phyloP scores from a whole-genome alignment of 164 flowering plant species.

The Amborella trichopoda region DNA sequence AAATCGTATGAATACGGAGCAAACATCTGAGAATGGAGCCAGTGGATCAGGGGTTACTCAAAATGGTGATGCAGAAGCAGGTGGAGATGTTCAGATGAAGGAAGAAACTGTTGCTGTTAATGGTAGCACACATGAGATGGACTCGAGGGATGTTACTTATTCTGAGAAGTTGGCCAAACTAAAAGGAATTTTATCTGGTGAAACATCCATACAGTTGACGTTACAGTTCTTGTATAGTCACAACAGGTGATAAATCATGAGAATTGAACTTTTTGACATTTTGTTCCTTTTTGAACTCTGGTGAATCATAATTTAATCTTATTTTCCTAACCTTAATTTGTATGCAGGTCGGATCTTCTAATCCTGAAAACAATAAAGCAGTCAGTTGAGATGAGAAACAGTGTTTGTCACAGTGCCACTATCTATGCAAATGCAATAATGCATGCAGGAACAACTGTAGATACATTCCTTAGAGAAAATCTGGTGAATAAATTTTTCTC shows the following conservation, averaged over 20 bases:
- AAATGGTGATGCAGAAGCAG: constrained; percentile 23
- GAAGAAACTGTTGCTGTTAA: constrained; percentile 29
- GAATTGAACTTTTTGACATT: neutral
- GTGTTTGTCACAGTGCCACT: constrained; percentile 96
- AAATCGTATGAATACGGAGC: constrained; percentile 6
- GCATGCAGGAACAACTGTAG: constrained; percentile 98
- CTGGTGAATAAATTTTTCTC: constrained; percentile 30
- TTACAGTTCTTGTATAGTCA: constrained; percentile 81
- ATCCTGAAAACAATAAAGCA: constrained; percentile 88
- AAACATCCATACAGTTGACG: constrained; percentile 87
- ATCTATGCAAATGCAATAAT: constrained; percentile 91
- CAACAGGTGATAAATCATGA: constrained; percentile 40
- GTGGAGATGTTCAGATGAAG: constrained; percentile 32
- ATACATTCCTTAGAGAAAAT: constrained; percentile 85
- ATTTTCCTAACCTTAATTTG: too few species aligned
- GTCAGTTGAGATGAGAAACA: constrained; percentile 91
- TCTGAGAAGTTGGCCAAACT: constrained; percentile 59
- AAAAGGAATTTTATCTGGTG: constrained; percentile 78
- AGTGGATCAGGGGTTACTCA: constrained; percentile 26
- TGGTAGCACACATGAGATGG: constrained; percentile 16
- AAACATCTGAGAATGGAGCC: constrained; percentile 20
- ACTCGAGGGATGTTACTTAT: constrained; percentile 43
- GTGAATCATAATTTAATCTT: too few species aligned
- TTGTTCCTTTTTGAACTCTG: neutral
- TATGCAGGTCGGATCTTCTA: constrained; percentile 69